Evolutionary conservation across 768 basidiomycete genomes (phyloP).

Genomic region (Pilatotrama ljubarskyi): DNA sequence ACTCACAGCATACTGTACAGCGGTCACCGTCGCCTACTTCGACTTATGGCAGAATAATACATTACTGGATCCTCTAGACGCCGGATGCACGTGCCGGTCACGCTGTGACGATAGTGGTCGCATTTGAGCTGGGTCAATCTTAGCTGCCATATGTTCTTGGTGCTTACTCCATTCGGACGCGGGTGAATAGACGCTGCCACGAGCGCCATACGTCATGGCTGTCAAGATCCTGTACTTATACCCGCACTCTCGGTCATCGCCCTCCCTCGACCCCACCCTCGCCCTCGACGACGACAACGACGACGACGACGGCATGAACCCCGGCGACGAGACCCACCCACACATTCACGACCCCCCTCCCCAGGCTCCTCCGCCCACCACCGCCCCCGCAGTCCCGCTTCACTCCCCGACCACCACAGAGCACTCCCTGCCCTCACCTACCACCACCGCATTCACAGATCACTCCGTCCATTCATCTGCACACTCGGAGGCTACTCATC

Average conservation of each 20-base stretch:
- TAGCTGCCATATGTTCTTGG: too few relatives aligned
- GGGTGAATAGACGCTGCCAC: not conserved
- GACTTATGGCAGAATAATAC: too few relatives aligned
- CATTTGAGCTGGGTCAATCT: too few relatives aligned
- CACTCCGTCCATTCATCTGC: not conserved
- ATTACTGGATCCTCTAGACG: too few relatives aligned
- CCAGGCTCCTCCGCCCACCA: not conserved
- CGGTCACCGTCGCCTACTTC: too few relatives aligned
- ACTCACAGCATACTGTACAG: too few relatives aligned
- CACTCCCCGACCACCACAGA: not conserved
- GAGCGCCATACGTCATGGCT: conserved; percentile 12
- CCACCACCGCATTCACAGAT: conserved; percentile 3
- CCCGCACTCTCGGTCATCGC: too few relatives aligned
- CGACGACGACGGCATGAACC: not conserved
- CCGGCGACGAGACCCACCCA: not conserved
- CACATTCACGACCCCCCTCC: conserved; percentile 3
- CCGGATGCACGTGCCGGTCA: too few relatives aligned
- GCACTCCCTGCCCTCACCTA: conserved; percentile 3
- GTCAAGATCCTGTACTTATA: not conserved
- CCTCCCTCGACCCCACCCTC: not conserved
- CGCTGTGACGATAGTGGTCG: too few relatives aligned
- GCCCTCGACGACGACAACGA: not conserved
- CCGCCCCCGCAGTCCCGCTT: not conserved
- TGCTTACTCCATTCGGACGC: not conserved
- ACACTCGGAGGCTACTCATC: not conserved